Percentiles rank a stretch among this genome's conserved stretches.
phyloP scores from a whole-genome alignment of 2,329 filamentous ascomycete species.

The Atkinsonella hypoxylon region DNA sequence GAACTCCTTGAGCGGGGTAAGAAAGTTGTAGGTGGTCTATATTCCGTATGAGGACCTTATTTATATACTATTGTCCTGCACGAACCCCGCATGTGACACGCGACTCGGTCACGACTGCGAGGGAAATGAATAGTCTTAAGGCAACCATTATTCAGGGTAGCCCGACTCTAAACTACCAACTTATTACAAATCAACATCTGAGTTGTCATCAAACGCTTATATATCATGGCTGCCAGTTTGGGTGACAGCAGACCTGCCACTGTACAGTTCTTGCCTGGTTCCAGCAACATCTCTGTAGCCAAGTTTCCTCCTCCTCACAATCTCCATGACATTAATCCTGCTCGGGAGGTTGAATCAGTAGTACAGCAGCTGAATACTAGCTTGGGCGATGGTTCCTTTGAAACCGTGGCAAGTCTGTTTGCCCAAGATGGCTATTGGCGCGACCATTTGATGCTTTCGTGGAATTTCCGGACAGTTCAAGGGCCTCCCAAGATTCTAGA shows the following conservation, averaged over 20 bases:
- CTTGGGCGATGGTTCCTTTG: constrained; percentile 23
- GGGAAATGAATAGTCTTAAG: too few relatives aligned
- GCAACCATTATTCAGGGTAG: too few relatives aligned
- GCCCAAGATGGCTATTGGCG: constrained; percentile 41
- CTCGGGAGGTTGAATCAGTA: constrained; percentile 24
- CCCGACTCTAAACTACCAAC: too few relatives aligned
- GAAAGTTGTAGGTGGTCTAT: too few relatives aligned
- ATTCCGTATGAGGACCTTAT: too few relatives aligned
- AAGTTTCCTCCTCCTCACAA: constrained; percentile 24
- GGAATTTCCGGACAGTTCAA: constrained; percentile 42
- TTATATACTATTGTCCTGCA: too few relatives aligned
- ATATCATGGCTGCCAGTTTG: not conserved
- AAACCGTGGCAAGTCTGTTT: constrained; percentile 26
- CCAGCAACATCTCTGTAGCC: constrained; percentile 38
- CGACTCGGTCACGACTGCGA: too few relatives aligned
- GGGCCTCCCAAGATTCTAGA: constrained; percentile 25
- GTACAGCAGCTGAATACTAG: constrained; percentile 29
- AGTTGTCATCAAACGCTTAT: too few relatives aligned
- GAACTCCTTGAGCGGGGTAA: too few relatives aligned
- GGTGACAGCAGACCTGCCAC: not conserved
- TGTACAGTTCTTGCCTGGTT: constrained; percentile 29
- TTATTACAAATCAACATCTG: too few relatives aligned
- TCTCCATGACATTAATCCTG: constrained; percentile 20
- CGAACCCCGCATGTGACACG: too few relatives aligned
- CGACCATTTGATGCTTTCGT: constrained; percentile 44